These are phyloP conservation scores for Pseudogymnoascus sp. DNA, from an alignment of 2,329 filamentous ascomycete species.

Conservation along the genomic window DNA sequence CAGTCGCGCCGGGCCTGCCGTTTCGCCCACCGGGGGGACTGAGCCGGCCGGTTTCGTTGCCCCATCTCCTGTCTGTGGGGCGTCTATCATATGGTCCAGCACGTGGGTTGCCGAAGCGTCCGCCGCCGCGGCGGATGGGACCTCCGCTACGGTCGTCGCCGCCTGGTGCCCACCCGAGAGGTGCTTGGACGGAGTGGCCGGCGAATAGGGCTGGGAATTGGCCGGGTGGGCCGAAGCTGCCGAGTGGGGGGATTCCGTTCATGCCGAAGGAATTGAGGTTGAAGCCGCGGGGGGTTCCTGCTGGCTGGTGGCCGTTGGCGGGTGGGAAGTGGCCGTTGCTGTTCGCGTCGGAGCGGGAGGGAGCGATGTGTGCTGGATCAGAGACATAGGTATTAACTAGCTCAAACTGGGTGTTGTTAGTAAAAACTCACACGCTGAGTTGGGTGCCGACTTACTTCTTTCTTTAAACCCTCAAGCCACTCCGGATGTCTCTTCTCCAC, in stretches of 20 bases:
- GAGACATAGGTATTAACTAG: conserved; percentile 92
- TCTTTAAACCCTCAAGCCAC: conserved; percentile 71
- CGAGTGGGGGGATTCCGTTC: conserved; percentile 48
- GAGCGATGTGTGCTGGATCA: conserved; percentile 89
- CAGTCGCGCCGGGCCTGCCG: conserved; percentile 38
- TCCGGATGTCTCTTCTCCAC: conserved; percentile 91
- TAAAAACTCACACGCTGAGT: conserved; percentile 8
- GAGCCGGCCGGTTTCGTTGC: conserved; percentile 37
- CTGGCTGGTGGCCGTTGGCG: conserved; percentile 62
- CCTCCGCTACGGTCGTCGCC: conserved; percentile 50
- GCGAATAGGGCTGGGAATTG: conserved; percentile 49
- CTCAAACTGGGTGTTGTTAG: conserved; percentile 54
- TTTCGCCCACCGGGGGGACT: conserved; percentile 44
- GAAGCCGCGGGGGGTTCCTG: conserved; percentile 86
- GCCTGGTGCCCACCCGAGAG: conserved; percentile 41
- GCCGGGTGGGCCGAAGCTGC: conserved; percentile 45
- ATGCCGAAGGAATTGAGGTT: conserved; percentile 67
- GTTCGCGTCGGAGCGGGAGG: conserved; percentile 86
- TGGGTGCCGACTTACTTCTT: conserved; percentile 59
- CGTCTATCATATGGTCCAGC: conserved; percentile 69
- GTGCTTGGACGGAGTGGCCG: conserved; percentile 34
- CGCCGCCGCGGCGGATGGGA: conserved; percentile 60
- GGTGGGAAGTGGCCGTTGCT: conserved; percentile 93
- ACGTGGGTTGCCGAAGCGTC: conserved; percentile 49
- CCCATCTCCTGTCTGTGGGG: conserved; percentile 44